Conservation (phyloP, 2,329 filamentous ascomycete species). For the Ramichloridium luteum region DNA sequence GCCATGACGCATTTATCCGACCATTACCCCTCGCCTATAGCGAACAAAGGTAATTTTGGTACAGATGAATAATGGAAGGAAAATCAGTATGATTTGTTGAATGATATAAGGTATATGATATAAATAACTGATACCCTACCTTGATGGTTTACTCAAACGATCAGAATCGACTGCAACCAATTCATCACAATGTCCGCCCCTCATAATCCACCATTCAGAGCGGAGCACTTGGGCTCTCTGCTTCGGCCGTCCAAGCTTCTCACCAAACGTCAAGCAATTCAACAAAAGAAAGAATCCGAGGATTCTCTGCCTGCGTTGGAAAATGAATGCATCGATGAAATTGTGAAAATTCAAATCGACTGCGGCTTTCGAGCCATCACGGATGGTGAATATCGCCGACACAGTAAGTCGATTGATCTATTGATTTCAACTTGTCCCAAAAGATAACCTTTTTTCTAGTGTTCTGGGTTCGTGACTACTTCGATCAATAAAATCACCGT, state of each 20-base stretch:
- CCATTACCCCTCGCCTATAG: too few relatives aligned
- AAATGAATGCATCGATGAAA: slow-evolving; percentile 20
- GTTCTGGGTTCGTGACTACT: too few relatives aligned
- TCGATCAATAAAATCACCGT: too few relatives aligned
- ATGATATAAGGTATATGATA: background rate
- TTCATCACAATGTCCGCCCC: slow-evolving; percentile 15
- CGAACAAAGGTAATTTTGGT: too few relatives aligned
- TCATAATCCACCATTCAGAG: slow-evolving; percentile 49
- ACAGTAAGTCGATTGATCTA: too few relatives aligned
- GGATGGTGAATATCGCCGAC: slow-evolving; percentile 22
- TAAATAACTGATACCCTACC: slow-evolving; percentile 2
- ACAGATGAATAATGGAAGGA: too few relatives aligned
- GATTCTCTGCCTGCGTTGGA: slow-evolving; percentile 17
- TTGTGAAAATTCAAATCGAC: slow-evolving; percentile 21
- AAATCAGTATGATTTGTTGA: too few relatives aligned
- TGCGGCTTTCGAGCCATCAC: slow-evolving; percentile 20
- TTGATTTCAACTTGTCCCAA: background rate
- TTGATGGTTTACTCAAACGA: slow-evolving; percentile 7
- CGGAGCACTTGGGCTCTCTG: slow-evolving; percentile 60
- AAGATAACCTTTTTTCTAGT: background rate
- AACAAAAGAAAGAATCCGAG: slow-evolving; percentile 14
- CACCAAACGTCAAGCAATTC: slow-evolving; percentile 42
- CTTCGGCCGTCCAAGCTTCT: slow-evolving; percentile 52
- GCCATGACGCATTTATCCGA: too few relatives aligned
- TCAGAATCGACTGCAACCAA: too few relatives aligned